Conservation (phyloP, 495 filamentous ascomycete species). For the Recurvomyces mirabilis region DNA sequence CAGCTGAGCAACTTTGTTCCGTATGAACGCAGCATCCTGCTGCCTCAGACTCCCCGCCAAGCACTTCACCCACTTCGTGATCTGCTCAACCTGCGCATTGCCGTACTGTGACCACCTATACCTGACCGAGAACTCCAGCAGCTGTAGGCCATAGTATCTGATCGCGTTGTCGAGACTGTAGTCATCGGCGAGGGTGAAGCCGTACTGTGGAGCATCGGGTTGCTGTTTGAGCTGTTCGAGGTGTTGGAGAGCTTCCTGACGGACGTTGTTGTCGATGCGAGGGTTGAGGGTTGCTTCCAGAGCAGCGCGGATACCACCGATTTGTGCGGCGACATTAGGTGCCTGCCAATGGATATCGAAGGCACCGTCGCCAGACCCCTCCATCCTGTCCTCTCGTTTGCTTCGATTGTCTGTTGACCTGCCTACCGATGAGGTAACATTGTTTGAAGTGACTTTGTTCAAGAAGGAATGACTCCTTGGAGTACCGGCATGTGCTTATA, state of each 20-base stretch:
- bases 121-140: constrained; percentile 78
- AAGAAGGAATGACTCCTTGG: too few relatives aligned
- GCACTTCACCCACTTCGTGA: constrained; percentile 63
- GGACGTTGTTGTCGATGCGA: constrained; percentile 68
- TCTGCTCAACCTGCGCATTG: constrained; percentile 46
- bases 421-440: too few relatives aligned
- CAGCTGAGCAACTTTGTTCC: constrained; percentile 89
- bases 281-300: constrained; percentile 77
- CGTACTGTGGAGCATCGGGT: constrained; percentile 66
- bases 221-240: constrained; percentile 73
- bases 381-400: background rate
- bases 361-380: constrained; percentile 6
- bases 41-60: constrained; percentile 62
- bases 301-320: constrained; percentile 62
- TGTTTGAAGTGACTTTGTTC: too few relatives aligned
- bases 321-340: constrained; percentile 2
- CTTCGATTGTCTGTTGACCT: too few relatives aligned
- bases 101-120: constrained; percentile 68
- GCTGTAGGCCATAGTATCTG: constrained; percentile 82
- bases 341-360: constrained; percentile 5
- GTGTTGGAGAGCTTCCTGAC: constrained; percentile 68
- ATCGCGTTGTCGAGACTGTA: constrained; percentile 62
- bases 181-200: constrained; percentile 71
- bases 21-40: constrained; percentile 69
- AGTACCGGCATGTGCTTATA: too few relatives aligned